These are phyloP conservation scores for Starmerella tilneyi DNA, from an alignment of 805 yeast species.

Conservation along the genomic window DNA sequence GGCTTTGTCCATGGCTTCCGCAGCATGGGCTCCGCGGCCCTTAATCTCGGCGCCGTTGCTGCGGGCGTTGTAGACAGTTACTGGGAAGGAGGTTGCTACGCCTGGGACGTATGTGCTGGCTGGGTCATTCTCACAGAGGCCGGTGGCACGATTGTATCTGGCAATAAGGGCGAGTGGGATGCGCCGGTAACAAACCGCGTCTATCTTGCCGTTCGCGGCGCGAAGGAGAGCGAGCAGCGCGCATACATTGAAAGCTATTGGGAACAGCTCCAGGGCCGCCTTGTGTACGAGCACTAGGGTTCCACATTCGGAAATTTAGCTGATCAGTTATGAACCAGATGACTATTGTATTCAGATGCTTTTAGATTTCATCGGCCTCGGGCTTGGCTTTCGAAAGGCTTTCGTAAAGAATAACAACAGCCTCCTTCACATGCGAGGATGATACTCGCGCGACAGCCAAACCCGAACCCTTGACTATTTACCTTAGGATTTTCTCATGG, in stretches of 20 bases:
- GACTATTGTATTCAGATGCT: too few relatives aligned
- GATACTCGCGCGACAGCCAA: not conserved
- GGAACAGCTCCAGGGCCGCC: constrained; percentile 39
- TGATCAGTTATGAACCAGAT: too few relatives aligned
- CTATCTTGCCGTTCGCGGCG: constrained; percentile 51
- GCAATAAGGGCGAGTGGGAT: constrained; percentile 41
- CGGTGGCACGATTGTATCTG: constrained; percentile 50
- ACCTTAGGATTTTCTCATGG: too few relatives aligned
- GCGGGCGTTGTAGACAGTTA: constrained; percentile 50
- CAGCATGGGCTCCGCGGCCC: constrained; percentile 54
- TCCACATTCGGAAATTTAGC: too few relatives aligned
- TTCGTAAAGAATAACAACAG: too few relatives aligned
- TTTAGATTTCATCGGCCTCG: too few relatives aligned
- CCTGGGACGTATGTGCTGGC: constrained; percentile 64
- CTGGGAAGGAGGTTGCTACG: constrained; percentile 63
- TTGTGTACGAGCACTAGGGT: constrained; percentile 34
- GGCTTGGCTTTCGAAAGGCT: too few relatives aligned
- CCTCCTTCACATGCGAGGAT: not conserved
- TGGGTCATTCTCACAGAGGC: constrained; percentile 52
- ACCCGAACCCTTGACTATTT: not conserved
- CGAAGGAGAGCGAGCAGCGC: constrained; percentile 37
- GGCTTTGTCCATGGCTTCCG: constrained; percentile 55
- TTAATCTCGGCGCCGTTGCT: constrained; percentile 50
- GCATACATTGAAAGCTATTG: constrained; percentile 42
- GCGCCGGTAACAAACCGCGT: constrained; percentile 43